Conservation (phyloP, 2,329 filamentous ascomycete species). For the Aspergillus uvarum region DNA sequence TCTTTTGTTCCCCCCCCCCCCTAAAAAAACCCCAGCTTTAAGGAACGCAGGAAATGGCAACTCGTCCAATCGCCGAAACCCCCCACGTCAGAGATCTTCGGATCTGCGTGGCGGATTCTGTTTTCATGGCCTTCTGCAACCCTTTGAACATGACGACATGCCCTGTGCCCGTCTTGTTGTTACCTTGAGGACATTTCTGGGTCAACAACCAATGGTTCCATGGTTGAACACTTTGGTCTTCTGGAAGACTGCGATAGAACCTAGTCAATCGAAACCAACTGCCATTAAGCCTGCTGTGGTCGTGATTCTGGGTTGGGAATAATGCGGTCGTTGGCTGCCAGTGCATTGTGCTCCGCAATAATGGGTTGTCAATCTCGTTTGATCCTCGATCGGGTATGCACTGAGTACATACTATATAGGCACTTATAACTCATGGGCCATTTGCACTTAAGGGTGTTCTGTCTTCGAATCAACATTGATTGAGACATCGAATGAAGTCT, state of each 20-base stretch:
- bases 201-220: constrained; percentile 2
- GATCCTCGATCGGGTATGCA: not conserved
- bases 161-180: not conserved
- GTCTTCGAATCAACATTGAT: no score
- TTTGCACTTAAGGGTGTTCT: no score
- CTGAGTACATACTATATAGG: no score
- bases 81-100: constrained; percentile 32
- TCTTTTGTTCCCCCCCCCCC: not conserved
- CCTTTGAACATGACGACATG: constrained; percentile 16
- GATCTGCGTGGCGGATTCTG: constrained; percentile 21
- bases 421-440: no score
- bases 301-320: not conserved
- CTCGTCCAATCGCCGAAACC: not conserved
- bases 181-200: constrained; percentile 1
- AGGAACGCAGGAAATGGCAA: not conserved
- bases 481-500: no score
- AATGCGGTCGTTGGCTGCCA: not conserved
- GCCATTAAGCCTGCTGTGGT: not conserved
- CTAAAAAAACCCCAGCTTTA: not conserved
- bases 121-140: constrained; percentile 8
- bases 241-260: not conserved
- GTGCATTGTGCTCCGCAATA: not conserved
- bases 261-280: not conserved
- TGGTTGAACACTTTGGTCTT: constrained; percentile 8
- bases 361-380: not conserved